A percentile compares a stretch with the other conserved stretches of the same genome.
Conservation (phyloP, 441 rosid species). For the Croton setiger region DNA sequence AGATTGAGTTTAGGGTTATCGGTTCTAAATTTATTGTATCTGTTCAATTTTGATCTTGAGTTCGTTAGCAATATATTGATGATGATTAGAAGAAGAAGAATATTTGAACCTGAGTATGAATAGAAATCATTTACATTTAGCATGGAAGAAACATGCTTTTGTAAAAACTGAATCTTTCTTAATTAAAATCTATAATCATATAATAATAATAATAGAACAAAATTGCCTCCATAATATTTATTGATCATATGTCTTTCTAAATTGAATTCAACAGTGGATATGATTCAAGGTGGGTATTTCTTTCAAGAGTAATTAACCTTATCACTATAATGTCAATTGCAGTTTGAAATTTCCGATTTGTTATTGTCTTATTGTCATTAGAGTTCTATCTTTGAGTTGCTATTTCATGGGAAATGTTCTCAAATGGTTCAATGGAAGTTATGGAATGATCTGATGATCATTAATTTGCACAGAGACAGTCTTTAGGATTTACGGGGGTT, state of each 20-base stretch:
- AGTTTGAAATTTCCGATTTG: background rate
- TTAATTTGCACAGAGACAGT: too few species aligned
- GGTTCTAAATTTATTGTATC: constrained; percentile 7
- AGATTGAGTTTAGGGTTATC: background rate
- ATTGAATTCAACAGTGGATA: too few species aligned
- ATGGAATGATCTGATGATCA: background rate
- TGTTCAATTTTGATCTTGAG: constrained; percentile 36
- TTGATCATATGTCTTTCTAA: too few species aligned
- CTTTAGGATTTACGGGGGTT: background rate
- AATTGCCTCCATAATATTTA: too few species aligned
- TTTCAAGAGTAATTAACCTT: background rate
- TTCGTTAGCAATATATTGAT: background rate
- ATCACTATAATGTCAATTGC: background rate
- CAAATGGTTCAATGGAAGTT: background rate
- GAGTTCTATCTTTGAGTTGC: background rate
- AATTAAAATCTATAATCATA: background rate
- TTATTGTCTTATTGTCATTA: background rate
- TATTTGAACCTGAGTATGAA: constrained; percentile 7
- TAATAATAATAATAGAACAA: constrained; percentile 1
- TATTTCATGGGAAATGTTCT: background rate
- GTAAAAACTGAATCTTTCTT: background rate
- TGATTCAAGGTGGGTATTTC: background rate
- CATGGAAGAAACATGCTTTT: background rate
- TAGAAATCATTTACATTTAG: background rate
- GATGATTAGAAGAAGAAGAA: background rate